Evolutionary conservation across 768 basidiomycete genomes (phyloP), one percentile per base, ranked within the genome.

Genomic region (Auricularia auricula-judae): DNA sequence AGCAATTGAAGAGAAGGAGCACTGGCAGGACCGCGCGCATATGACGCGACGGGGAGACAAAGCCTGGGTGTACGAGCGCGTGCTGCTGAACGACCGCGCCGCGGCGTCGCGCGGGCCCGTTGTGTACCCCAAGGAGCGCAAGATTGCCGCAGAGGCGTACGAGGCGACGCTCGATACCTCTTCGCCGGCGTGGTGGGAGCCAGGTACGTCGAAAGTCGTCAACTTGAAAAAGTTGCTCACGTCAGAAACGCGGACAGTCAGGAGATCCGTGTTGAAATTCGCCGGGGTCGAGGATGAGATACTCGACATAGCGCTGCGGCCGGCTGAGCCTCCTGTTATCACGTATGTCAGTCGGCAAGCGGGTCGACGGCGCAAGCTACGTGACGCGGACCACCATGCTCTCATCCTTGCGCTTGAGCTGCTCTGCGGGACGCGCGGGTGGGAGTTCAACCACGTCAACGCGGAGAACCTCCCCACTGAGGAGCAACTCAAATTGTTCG

Each of bases 321-420:
- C 36, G 29, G 47, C 39, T 53, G 56, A 67, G 34, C 79, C 79
- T 63, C 72, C 89, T 12, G 81, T 88, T 14, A 83, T 91, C 65
- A 87, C 86, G 11, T 92, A 92, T 69, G 83, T 92, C 66, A 83
- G 81, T 64, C 79, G 91, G 39, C 89, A 91, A 73, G 74, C 74
- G 18, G 78, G 76, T 4, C 62, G 78, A 23, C 74, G 83, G 29
- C 72, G 86, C 64, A 82, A 80, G 70, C 72, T 90, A 63, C 74
- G 82, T 4, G 71, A 76, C 8, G 80, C 10, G 42, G 84, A 86
- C 66, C 87, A 91, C 67, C 74, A 76, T 0, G 73, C 68, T 14
- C 72, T 91, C 47, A 83, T 89, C 2, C 64, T 61, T 3, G 67
- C 68, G 0, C 62, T 73, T 14, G 64, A 79, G 61, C 81, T 78